Evolutionary conservation across 768 basidiomycete species (phyloP).

Genomic region (Gymnopilus junonius): DNA sequence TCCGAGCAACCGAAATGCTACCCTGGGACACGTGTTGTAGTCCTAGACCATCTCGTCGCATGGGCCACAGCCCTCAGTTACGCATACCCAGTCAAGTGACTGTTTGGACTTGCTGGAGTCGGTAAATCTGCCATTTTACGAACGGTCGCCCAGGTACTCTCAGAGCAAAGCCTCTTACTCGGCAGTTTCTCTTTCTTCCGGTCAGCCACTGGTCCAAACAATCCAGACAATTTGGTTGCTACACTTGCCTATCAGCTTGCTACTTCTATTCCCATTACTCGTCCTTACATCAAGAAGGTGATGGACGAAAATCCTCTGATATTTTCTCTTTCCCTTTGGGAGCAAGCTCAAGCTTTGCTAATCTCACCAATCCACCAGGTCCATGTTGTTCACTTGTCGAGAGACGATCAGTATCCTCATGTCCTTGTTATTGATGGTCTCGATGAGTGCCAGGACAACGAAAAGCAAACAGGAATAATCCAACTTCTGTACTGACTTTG

Average conservation of each 20-base stretch:
- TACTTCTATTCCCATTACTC: background rate
- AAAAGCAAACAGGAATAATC: background rate
- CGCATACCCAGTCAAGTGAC: background rate
- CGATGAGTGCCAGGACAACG: background rate
- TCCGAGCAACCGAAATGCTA: slow-evolving; percentile 16
- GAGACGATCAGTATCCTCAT: background rate
- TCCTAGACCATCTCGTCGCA: background rate
- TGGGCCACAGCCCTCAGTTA: background rate
- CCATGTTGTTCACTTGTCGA: too few species aligned
- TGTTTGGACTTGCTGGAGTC: slow-evolving; percentile 6
- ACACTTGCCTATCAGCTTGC: slow-evolving; percentile 6
- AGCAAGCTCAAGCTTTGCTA: background rate
- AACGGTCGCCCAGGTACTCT: background rate
- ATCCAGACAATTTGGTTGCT: background rate
- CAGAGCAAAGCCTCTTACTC: background rate
- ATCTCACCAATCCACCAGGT: background rate
- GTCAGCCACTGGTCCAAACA: background rate
- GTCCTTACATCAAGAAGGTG: background rate
- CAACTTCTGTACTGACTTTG: background rate
- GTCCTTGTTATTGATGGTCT: background rate
- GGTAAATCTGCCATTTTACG: slow-evolving; percentile 10
- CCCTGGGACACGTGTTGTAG: slow-evolving; percentile 7
- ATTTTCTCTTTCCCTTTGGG: background rate
- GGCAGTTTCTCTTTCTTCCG: slow-evolving; percentile 7
- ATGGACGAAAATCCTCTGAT: background rate